Percentiles rank a stretch among this genome's conserved stretches.
Evolutionary conservation across 2,329 filamentous ascomycete species (phyloP).

Genomic region (Arthrobotrys pseudoclavata): DNA sequence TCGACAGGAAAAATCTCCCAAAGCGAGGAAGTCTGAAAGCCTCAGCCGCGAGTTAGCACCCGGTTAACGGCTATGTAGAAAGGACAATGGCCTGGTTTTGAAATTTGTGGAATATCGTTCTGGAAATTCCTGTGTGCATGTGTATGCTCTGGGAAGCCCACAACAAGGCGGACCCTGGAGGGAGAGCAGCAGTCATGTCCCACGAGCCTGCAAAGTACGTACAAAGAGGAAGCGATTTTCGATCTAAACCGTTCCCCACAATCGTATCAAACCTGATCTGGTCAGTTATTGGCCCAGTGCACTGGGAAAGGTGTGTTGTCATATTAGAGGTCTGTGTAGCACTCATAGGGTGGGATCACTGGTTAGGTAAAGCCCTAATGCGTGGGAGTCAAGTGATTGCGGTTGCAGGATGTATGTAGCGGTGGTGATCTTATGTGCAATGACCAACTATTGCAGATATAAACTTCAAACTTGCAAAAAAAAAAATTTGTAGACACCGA

Average conservation of each 20-base stretch:
- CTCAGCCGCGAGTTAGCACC: conserved; percentile 9
- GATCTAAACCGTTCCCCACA: conserved; percentile 23
- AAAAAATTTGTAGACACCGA: background rate
- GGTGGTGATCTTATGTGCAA: conserved; percentile 4
- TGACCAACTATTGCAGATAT: conserved; percentile 2
- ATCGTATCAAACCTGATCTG: conserved; percentile 20
- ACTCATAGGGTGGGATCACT: background rate
- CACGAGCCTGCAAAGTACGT: background rate
- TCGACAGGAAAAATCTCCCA: conserved; percentile 1
- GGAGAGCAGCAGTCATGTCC: conserved; percentile 2
- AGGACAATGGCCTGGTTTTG: conserved; percentile 4
- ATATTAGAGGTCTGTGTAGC: conserved; percentile 5
- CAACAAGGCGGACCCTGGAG: conserved; percentile 18
- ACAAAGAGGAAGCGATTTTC: conserved; percentile 19
- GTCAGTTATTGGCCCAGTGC: background rate
- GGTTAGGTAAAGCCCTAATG: conserved; percentile 13
- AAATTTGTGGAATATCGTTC: conserved; percentile 6
- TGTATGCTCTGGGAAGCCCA: background rate
- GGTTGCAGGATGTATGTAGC: background rate
- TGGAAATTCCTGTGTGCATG: conserved; percentile 15
- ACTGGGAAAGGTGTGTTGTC: conserved; percentile 20
- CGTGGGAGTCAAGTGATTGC: conserved; percentile 16
- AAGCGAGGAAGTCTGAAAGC: conserved; percentile 12
- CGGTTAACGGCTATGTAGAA: conserved; percentile 8
- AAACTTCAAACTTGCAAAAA: background rate